phyloP scores from a whole-genome alignment of 768 basidiomycete genomes.

The Boletus rubropictus region DNA sequence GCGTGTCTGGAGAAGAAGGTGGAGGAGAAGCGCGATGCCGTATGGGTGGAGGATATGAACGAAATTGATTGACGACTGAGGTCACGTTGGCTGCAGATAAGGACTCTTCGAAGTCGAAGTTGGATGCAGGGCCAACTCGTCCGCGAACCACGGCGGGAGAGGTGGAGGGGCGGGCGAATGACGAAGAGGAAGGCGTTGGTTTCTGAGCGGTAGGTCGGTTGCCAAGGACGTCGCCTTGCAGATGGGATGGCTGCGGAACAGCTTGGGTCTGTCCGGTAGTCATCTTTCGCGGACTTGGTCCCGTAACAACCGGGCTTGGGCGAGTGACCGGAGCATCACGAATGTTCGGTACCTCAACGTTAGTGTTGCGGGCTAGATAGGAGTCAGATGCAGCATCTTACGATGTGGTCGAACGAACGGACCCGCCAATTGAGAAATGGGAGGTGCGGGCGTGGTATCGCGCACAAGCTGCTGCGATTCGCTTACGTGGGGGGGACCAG shows the following conservation, averaged over 20 bases:
- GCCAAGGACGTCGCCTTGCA: constrained; percentile 14
- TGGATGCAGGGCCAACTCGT: constrained; percentile 6
- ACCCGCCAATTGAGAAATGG: constrained; percentile 7
- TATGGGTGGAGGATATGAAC: constrained; percentile 25
- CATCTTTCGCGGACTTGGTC: constrained; percentile 3
- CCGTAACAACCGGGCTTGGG: constrained; percentile 19
- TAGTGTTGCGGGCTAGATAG: constrained; percentile 6
- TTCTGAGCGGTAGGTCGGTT: constrained; percentile 10
- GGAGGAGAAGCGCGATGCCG: constrained; percentile 21
- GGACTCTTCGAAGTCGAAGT: constrained; percentile 28
- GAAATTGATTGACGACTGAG: constrained; percentile 30
- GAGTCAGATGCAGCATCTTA: neutral
- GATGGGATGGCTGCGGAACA: constrained; percentile 1
- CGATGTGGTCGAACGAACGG: constrained; percentile 5
- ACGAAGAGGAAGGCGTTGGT: neutral
- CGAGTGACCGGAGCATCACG: neutral
- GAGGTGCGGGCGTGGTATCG: neutral
- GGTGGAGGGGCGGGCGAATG: neutral
- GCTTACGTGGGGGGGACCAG: neutral
- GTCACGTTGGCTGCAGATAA: constrained; percentile 26
- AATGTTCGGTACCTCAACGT: constrained; percentile 1
- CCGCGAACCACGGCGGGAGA: constrained; percentile 25
- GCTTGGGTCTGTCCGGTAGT: constrained; percentile 5
- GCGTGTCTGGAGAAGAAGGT: constrained; percentile 9
- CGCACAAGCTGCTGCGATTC: neutral